Conservation (phyloP, 306 rosid species). For the Prinsepia uniflora region DNA sequence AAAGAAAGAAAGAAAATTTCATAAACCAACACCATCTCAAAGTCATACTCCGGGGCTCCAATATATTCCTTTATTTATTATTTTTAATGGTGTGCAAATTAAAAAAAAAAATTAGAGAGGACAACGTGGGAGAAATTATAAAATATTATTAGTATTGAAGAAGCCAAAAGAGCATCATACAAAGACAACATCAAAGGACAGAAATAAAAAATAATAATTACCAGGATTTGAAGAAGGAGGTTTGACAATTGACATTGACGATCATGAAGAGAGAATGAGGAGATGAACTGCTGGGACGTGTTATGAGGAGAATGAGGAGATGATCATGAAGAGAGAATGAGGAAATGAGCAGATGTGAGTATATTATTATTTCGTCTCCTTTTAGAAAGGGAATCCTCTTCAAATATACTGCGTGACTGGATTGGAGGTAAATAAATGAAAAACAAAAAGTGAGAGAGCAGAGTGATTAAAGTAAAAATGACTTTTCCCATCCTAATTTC, state of each 20-base stretch:
- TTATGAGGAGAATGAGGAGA: too few relatives aligned
- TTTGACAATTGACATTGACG: slow-evolving; percentile 13
- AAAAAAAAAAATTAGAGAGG: not conserved
- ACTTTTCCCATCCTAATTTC: not conserved
- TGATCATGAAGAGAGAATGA: too few relatives aligned
- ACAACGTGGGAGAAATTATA: not conserved
- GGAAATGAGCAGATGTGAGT: too few relatives aligned
- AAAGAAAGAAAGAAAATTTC: not conserved
- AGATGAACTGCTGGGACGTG: not conserved
- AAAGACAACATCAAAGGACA: too few relatives aligned
- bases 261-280: slow-evolving; percentile 10
- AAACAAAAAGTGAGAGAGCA: too few relatives aligned
- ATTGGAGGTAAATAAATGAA: too few relatives aligned
- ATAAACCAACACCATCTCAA: not conserved
- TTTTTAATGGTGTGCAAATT: not conserved
- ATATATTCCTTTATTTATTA: too few relatives aligned
- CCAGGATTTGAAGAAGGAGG: slow-evolving; percentile 15
- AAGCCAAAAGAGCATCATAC: not conserved
- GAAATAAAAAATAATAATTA: not conserved
- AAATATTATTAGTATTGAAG: not conserved
- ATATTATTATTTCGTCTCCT: too few relatives aligned
- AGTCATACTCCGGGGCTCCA: too few relatives aligned
- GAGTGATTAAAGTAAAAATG: too few relatives aligned
- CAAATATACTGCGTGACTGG: too few relatives aligned
- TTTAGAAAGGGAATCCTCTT: too few relatives aligned